A percentile compares a stretch with the other conserved stretches of the same genome.
phyloP scores from a whole-genome alignment of 2,329 filamentous ascomycete genomes.

The Ophiostoma ulmi region DNA sequence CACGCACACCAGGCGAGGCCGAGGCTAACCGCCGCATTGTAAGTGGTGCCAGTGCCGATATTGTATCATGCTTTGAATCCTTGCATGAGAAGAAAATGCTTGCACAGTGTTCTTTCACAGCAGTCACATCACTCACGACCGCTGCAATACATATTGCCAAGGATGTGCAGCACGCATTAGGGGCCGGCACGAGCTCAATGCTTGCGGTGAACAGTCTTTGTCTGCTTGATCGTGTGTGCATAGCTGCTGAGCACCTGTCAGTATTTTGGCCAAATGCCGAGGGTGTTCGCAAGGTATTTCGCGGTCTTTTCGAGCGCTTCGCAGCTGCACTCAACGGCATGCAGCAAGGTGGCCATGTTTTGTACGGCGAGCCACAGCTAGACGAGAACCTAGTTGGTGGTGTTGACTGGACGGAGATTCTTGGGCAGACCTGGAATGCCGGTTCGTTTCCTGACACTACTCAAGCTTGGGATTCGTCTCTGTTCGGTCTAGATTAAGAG shows the following conservation, averaged over 20 bases:
- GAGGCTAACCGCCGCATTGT: conserved; percentile 7
- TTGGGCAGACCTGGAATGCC: conserved; percentile 19
- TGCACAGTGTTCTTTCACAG: conserved; percentile 20
- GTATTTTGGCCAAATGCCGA: conserved; percentile 24
- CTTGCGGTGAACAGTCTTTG: conserved; percentile 20
- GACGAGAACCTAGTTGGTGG: conserved; percentile 10
- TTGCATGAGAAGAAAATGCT: conserved; percentile 16
- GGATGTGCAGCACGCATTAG: conserved; percentile 20
- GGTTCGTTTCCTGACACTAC: not conserved
- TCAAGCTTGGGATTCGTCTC: conserved; percentile 17
- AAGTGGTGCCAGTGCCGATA: conserved; percentile 18
- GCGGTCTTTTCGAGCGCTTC: conserved; percentile 21
- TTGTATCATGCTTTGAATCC: conserved; percentile 18
- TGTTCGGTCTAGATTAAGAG: conserved; percentile 17
- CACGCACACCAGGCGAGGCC: not conserved
- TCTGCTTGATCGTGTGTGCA: conserved; percentile 20
- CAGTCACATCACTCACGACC: conserved; percentile 19
- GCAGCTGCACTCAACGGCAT: conserved; percentile 1
- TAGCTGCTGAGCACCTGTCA: conserved; percentile 15
- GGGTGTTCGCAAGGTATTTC: conserved; percentile 22
- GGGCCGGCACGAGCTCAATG: not conserved
- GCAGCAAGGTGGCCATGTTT: not conserved
- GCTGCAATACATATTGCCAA: conserved; percentile 22
- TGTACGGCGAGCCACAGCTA: not conserved
- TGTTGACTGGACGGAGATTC: conserved; percentile 22